Percentiles rank a stretch among this genome's conserved stretches.
Evolutionary conservation across 2,329 filamentous ascomycete genomes (phyloP).

Genomic region (Stemphylium lycopersici): DNA sequence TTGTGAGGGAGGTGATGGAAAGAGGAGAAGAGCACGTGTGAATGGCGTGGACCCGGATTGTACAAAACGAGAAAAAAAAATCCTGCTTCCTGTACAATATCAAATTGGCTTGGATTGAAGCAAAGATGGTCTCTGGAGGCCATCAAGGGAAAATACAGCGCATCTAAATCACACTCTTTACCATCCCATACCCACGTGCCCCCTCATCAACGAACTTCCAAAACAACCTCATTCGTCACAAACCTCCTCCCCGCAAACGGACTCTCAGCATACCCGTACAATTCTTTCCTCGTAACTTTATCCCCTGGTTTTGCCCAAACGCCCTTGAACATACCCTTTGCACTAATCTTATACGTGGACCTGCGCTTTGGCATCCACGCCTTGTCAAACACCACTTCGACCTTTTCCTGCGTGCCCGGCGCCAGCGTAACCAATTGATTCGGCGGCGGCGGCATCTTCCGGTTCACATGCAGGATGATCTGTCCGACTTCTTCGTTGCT

Average conservation of each 20-base stretch:
- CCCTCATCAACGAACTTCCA: conserved; percentile 21
- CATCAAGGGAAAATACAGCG: background rate
- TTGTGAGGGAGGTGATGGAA: background rate
- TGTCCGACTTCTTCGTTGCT: conserved; percentile 38
- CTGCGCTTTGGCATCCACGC: conserved; percentile 47
- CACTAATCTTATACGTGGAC: conserved; percentile 47
- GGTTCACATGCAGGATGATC: conserved; percentile 42
- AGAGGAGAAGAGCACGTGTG: background rate
- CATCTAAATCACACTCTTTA: background rate
- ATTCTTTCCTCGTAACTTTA: conserved; percentile 32
- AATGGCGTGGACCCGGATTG: background rate
- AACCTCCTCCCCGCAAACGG: conserved; percentile 35
- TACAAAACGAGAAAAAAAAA: background rate
- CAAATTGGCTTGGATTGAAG: background rate
- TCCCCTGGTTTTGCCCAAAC: conserved; percentile 41
- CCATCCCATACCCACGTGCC: background rate
- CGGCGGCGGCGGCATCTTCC: conserved; percentile 46
- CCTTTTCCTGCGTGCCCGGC: conserved; percentile 42
- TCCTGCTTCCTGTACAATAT: no score
- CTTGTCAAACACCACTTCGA: conserved; percentile 45
- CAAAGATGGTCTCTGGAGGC: background rate
- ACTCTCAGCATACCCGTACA: conserved; percentile 33
- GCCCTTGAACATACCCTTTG: conserved; percentile 43
- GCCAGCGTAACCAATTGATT: conserved; percentile 45
- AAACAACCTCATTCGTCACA: conserved; percentile 29